Base-by-base conservation (phyloP, 2,329 filamentous ascomycete species). In the Penicillium brevicompactum region DNA sequence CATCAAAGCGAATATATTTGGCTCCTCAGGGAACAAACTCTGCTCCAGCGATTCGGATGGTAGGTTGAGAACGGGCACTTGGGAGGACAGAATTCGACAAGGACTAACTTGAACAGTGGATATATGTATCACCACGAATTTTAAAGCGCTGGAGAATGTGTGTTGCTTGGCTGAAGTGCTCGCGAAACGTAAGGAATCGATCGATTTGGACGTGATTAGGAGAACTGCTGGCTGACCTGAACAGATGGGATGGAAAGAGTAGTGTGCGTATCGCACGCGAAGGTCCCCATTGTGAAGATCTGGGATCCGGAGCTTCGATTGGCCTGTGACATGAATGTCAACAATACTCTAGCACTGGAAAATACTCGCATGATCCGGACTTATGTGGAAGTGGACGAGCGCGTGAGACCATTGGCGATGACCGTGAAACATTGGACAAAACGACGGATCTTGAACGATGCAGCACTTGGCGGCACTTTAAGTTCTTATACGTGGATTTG, bases 401-500 rank as follows among this genome's bases (percentile, higher is more conserved):
- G 94, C 58, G 91, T 99, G 53, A 87, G 94, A 42, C 92, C 90
- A 43, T 79, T 99, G 64, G 93, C 94, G 14, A 97, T 99, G 91
- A 90, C 96, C 57, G 85, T 99, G 76, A 99, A 99, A 74, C 85
- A 97, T 77, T 99, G 94, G 94, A 96, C 94, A 53, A 91, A 94
- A 76, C 85, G 85, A 74, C 87, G 94, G 72, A 88, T 96, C 67
- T 82, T 99, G 65, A 99, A 99, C 70, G 94, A 99, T 79, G 94
- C 94, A 95, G 94, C 90, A 55, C 91, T 92, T 70, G 92, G 94
- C 59, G 92, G 91, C 54, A 99, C 94, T 6, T 82, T 99, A 57
- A 97, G 93, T 74, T 99, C 94, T 16, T 99, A 99, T 71, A 97
- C 94, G 21, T 99, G 94, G 94, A 97, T 97, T 71, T 99, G 94